These are phyloP conservation scores for Iberis pinnata DNA, from an alignment of 345 rosid species.

Conservation along the genomic window DNA sequence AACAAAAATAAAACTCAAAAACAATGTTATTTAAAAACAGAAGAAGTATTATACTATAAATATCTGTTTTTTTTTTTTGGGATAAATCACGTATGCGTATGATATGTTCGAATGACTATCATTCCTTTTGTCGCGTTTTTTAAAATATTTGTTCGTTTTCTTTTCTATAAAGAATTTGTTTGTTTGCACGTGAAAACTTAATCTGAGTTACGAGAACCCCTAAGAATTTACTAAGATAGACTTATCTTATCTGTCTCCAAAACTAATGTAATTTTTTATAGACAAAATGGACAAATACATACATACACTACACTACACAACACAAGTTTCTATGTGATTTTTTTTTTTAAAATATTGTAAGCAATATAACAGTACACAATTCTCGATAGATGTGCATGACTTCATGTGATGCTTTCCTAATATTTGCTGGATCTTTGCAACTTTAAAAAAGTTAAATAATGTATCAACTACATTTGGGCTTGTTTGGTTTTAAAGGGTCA, in stretches of 20 bases:
- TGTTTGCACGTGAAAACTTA: constrained; percentile 29
- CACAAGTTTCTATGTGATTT: not conserved
- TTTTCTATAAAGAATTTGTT: no score
- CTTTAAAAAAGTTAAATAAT: no score
- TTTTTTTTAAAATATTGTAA: not conserved
- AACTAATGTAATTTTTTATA: not conserved
- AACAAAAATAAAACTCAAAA: no score
- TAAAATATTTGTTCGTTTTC: constrained; percentile 10
- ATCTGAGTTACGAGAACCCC: constrained; percentile 15
- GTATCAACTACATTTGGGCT: no score
- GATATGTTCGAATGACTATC: constrained; percentile 4
- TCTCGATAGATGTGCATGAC: no score
- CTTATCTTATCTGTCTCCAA: constrained; percentile 5
- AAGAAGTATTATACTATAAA: not conserved
- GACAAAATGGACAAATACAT: constrained; percentile 17
- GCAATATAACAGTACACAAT: no score
- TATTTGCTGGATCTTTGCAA: no score
- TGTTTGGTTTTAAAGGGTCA: no score
- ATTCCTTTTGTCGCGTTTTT: constrained; percentile 29
- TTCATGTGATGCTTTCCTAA: no score
- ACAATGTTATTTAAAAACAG: no score
- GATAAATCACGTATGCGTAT: not conserved
- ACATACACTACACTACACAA: constrained; percentile 17
- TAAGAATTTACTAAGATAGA: constrained; percentile 3
- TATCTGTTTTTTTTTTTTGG: no score